Evolutionary conservation across 2,329 filamentous ascomycete species (phyloP), one percentile per base, ranked within the genome.

Genomic region (Scleromitrula shiraiana): DNA sequence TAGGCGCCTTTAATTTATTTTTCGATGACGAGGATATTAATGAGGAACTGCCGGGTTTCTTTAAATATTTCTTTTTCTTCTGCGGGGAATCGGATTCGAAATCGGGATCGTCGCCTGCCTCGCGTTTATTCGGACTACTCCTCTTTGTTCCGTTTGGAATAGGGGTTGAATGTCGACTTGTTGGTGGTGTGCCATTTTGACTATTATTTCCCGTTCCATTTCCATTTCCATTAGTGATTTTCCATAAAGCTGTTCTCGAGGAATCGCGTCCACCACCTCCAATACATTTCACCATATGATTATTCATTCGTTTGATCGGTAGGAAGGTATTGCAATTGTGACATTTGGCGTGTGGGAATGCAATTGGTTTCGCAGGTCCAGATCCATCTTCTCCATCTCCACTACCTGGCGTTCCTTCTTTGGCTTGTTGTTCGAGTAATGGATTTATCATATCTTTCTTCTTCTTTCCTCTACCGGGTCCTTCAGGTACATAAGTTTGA

Each of bases 401-500:
- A 41, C 69, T 67, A 56, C 70, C 67, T 65, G 62, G 66, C 72
- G 61, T 61, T 19, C 44, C 49, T 42, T 58, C 56, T 43, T 57
- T 60, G 6, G 51, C 48, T 23, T 50, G 39, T 45, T 58, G 54
- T 49, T 57, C 52, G 37, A 54, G 53, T 33, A 60, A 41, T 29
- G 56, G 56, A 46, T 78, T 80, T 64, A 81, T 78, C 70, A 82
- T 80, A 64, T 82, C 84, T 73, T 86, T 88, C 75, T 84, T 88
- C 71, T 85, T 86, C 70, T 85, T 86, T 69, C 85, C 86, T 69
- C 85, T 84, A 51, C 84, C 85, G 51, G 83, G 76, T 12, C 80
- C 80, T 19, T 83, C 82, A 15, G 80, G 81, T 12, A 86, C 82
- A 76, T 86, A 90, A 23, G 83, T 86, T 66, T 89, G 87, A 42